These are phyloP conservation scores for Byssoonygena ceratinophila DNA, from an alignment of 2,329 filamentous ascomycete species.

Conservation along the genomic window DNA sequence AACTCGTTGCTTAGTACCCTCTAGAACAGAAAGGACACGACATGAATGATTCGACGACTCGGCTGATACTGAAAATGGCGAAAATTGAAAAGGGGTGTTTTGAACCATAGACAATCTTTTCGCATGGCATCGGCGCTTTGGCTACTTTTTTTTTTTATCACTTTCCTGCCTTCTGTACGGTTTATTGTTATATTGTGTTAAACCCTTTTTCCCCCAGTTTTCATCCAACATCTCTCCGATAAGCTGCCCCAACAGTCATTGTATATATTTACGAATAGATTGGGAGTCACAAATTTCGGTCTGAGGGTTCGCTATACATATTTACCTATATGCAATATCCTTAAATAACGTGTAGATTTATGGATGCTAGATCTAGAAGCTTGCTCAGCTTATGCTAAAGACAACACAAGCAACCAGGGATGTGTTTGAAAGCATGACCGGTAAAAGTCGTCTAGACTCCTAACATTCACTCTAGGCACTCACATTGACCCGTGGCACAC, in stretches of 20 bases:
- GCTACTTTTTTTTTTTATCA: not conserved
- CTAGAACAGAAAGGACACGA: not conserved
- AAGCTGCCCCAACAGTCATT: too few species aligned
- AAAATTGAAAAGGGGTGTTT: not conserved
- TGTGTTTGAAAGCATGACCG: too few species aligned
- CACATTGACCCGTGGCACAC: conserved; percentile 34
- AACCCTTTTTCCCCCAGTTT: too few species aligned
- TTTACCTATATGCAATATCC: not conserved
- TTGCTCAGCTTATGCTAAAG: too few species aligned
- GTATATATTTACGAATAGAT: not conserved
- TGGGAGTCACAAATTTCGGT: not conserved
- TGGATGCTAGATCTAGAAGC: too few species aligned
- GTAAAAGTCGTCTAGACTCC: too few species aligned
- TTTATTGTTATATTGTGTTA: not conserved
- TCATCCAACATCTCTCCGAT: too few species aligned
- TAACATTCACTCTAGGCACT: not conserved
- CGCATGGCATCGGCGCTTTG: conserved; percentile 12
- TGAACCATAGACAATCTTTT: conserved; percentile 4
- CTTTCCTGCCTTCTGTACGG: not conserved
- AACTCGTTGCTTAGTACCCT: not conserved
- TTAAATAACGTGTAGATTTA: too few species aligned
- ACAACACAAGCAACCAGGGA: too few species aligned
- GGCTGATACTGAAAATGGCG: conserved; percentile 2
- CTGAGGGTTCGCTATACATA: not conserved
- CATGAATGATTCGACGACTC: not conserved